Evolutionary conservation across 164 flowering plant genomes (phyloP), one percentile per base, ranked within the genome.

Genomic region (Warburgia ugandensis): DNA sequence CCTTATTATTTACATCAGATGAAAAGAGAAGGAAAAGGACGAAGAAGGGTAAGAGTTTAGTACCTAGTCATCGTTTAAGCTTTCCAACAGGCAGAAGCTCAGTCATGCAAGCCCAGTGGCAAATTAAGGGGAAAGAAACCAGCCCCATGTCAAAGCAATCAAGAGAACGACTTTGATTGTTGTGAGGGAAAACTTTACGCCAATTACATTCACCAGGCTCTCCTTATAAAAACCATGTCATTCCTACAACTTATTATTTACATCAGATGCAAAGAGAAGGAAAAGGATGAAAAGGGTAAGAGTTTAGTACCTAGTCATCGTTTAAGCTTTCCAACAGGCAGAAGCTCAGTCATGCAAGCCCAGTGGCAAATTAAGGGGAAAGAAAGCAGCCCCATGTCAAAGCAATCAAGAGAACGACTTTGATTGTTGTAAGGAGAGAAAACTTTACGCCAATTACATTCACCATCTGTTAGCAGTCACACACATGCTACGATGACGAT

Each of bases 401-500:
- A 44, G 59, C 50, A 55, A 55, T 49, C 20, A 17, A 0, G 31
- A 45, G 17, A 44, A 55, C 8, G 33, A 45, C 44, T 48, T 54
- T 6, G 54, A 48, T 2, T 57, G 54, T 12, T 57, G 61, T 13
- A n/a, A n/a, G 39, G 29, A 37, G 9, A 39, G 54, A 0, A 48
- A 20, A 39, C 12, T 27, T 11, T 43, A 42, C 30, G 14, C 49
- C 20, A 36, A 21, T 3, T 46, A 45, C 44, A 17, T 17, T 56
- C 52, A 1, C 60, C 60, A 1, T 52, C 60, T 2, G 35, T 45
- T 12, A 3, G 52, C 4, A 25, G 29, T 16, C 31, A 23, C 44
- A 56, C 60, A 3, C 6, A 26, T 8, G 60, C 60, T 3, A 13
- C 26, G 25, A 22, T 56, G 21, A 56, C 60, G 6, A 30, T 54